phyloP scores from a whole-genome alignment of 345 rosid species.

The Brassica rapa region DNA sequence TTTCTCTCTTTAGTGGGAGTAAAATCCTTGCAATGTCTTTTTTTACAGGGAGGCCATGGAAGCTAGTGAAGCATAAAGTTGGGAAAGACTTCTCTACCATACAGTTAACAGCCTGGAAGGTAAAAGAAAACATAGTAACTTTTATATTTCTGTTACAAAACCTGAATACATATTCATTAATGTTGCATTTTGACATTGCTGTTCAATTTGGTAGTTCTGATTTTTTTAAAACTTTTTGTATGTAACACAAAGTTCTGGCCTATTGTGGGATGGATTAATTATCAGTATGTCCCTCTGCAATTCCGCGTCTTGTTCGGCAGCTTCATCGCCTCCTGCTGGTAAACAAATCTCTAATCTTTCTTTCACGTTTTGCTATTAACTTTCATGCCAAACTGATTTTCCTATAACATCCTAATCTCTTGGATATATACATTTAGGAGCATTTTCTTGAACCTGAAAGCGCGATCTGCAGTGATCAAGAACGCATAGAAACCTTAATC shows the following conservation, averaged over 20 bases:
- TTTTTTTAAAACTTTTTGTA: not conserved
- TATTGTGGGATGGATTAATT: constrained; percentile 79
- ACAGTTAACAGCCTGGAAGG: constrained; percentile 94
- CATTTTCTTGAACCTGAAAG: constrained; percentile 82
- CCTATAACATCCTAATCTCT: not conserved
- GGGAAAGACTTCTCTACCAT: constrained; percentile 63
- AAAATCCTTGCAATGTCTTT: constrained; percentile 6
- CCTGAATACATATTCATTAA: not conserved
- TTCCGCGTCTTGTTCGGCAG: constrained; percentile 77
- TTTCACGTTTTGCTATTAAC: not conserved
- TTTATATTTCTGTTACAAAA: not conserved
- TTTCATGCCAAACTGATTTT: not conserved
- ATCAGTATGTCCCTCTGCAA: constrained; percentile 77
- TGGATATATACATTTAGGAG: constrained; percentile 48
- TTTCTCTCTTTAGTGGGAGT: not conserved
- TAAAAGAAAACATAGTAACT: constrained; percentile 20
- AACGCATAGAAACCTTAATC: constrained; percentile 43
- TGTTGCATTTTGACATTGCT: constrained; percentile 4
- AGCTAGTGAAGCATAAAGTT: constrained; percentile 66
- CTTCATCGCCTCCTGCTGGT: constrained; percentile 84
- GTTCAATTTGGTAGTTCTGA: constrained; percentile 2
- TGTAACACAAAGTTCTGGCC: constrained; percentile 74
- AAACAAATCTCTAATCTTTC: constrained; percentile 18
- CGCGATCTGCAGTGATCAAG: constrained; percentile 65
- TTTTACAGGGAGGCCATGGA: constrained; percentile 72